Conservation (phyloP, 257 asterid species). For the Verbena officinalis region DNA sequence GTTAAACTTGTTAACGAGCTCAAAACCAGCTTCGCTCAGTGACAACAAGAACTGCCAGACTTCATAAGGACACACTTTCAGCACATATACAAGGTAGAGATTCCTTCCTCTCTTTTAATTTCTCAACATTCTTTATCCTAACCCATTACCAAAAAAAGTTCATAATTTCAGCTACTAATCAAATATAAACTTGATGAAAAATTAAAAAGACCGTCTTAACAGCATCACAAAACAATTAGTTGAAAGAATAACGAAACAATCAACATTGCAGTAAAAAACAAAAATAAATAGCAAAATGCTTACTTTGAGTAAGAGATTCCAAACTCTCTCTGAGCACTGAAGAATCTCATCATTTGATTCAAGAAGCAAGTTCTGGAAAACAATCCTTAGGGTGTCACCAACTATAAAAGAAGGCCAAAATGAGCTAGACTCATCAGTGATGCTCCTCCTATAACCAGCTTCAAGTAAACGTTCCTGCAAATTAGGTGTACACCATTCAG, state of each 20-base stretch:
- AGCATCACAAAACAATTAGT: background rate
- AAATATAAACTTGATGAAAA: background rate
- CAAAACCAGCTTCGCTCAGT: background rate
- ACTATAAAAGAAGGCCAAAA: conserved; percentile 97
- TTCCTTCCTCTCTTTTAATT: background rate
- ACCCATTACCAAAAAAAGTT: background rate
- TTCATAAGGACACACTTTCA: background rate
- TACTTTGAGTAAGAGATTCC: conserved; percentile 90
- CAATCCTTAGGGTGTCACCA: conserved; percentile 96
- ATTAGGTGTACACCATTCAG: conserved; percentile 26
- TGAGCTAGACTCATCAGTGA: conserved; percentile 61
- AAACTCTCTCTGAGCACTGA: conserved; percentile 89
- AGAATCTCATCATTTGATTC: conserved; percentile 92
- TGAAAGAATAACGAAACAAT: conserved; percentile 18
- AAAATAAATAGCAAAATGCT: conserved; percentile 28
- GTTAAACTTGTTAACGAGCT: background rate
- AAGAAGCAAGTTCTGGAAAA: conserved; percentile 93
- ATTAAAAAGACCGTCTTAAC: background rate
- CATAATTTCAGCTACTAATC: background rate
- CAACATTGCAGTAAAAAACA: conserved; percentile 13
- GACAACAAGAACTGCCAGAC: conserved; percentile 1
- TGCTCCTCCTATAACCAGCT: conserved; percentile 79
- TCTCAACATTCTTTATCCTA: conserved; percentile 10
- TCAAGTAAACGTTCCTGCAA: conserved; percentile 98
- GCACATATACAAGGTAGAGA: background rate